Percentiles rank a stretch among this genome's conserved stretches.
Evolutionary conservation across 192 early-diverging fungal species (phyloP).

Genomic region (Anaeromyces robustus): DNA sequence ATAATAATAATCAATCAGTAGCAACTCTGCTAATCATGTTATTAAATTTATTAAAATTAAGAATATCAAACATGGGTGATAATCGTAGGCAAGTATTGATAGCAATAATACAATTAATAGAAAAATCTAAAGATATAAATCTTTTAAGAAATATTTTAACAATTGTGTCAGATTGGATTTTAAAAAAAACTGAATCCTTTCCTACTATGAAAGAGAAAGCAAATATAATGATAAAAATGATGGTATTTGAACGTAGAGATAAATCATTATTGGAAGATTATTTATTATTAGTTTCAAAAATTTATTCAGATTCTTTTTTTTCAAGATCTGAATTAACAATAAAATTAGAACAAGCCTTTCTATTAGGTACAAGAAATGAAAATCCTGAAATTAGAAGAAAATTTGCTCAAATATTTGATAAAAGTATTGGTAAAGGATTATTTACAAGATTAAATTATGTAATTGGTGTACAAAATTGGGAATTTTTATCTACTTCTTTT

Average conservation of each 20-base stretch:
- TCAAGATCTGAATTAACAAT: conserved; percentile 82
- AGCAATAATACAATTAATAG: conserved; percentile 65
- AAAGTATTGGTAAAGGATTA: conserved; percentile 40
- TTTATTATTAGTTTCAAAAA: conserved; percentile 74
- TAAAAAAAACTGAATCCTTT: conserved; percentile 63
- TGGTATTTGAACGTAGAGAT: conserved; percentile 53
- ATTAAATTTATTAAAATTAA: conserved; percentile 6
- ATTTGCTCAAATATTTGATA: conserved; percentile 69
- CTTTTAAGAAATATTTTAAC: conserved; percentile 60
- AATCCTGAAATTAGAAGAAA: conserved; percentile 63
- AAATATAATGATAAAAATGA: conserved; percentile 79
- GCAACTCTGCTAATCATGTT: conserved; percentile 31
- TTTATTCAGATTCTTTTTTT: conserved; percentile 72
- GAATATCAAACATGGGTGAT: conserved; percentile 63
- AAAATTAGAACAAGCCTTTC: conserved; percentile 82
- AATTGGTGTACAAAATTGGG: conserved; percentile 90
- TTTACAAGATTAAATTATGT: conserved; percentile 71
- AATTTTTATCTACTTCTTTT: conserved; percentile 62
- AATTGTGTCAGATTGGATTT: conserved; percentile 78
- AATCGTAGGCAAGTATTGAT: conserved; percentile 72
- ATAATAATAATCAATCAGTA: conserved; percentile 17
- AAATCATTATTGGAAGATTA: conserved; percentile 61
- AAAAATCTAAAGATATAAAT: conserved; percentile 58
- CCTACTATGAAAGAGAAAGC: conserved; percentile 96
- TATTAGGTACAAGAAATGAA: conserved; percentile 68